Evolutionary conservation across 192 early-diverging fungal genomes (phyloP), one percentile per base, ranked within the genome.

Genomic region (Umbelopsis vinacea): DNA sequence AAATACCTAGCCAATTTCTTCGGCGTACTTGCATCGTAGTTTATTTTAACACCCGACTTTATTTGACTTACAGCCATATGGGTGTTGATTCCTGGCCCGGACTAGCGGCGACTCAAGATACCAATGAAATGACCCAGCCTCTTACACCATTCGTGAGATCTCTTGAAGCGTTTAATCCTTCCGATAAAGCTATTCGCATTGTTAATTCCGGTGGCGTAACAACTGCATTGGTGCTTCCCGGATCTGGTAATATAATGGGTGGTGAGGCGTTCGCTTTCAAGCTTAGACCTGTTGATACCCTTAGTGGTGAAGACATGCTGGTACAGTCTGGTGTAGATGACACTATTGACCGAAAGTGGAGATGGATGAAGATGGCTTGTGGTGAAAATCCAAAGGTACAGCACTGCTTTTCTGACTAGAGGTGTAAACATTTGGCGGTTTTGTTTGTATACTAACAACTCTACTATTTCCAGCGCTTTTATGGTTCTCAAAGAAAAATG

Each of bases 321-420:
- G 79, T 77, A 12, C 79, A 81, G 47, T 47, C 72, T 35, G 69
- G 83, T 23, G 70, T 93, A 38, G 82, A 92, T 70, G 72, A 71
- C 11, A 78, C 82, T 52, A 74, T 76, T 23, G 77, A 75, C 52
- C 71, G 74, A 46, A 35, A 55, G 23, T 90, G 90, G 89, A 74
- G 90, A 35, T 94, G 85, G 76, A 89, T 92, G 87, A 94, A 94
- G 75, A 90, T 92, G 88, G 92, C 93, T 3, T 94, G 93, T 68
- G 92, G 93, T 35, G 93, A 94, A 75, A 94, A 93, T 80, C 83
- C 90, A 38, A 93, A 89, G 76, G 74, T 81, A 73, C 23, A 29
- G 11, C 55, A 19, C 46, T 40, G 6, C 48, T 29, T 67, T 17
- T 67, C 46, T 38, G 67, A 35, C 24, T 21, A 60, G 26, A 48